Percentiles rank a stretch among this genome's conserved stretches.
Evolutionary conservation across 306 rosid genomes (phyloP).

Genomic region (Glycine soja): DNA sequence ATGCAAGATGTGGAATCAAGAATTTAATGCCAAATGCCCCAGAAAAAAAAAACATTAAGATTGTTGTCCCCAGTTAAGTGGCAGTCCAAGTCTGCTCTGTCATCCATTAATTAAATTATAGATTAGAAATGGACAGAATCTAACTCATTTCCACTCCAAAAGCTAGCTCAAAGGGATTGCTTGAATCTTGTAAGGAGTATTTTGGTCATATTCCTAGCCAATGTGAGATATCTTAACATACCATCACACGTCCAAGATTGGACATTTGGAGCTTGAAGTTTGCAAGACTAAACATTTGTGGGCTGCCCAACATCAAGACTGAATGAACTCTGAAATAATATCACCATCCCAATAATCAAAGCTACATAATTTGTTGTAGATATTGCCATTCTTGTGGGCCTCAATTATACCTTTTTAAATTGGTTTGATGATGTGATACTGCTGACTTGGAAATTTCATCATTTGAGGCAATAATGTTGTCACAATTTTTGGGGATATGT

Average conservation of each 20-base stretch:
- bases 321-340: too few species aligned
- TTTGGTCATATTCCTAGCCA: not conserved
- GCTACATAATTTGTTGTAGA: too few species aligned
- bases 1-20: constrained; percentile 16
- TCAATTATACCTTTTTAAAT: too few species aligned
- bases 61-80: not conserved
- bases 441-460: too few species aligned
- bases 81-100: not conserved
- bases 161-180: not conserved
- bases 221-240: not conserved
- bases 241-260: not conserved
- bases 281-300: too few species aligned
- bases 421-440: too few species aligned
- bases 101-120: not conserved
- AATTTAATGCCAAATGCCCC: constrained; percentile 4
- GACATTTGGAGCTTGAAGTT: not conserved
- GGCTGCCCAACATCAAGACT: too few species aligned
- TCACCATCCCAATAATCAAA: too few species aligned
- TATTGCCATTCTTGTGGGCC: too few species aligned
- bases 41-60: not conserved
- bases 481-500: constrained; percentile 1
- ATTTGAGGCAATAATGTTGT: not conserved
- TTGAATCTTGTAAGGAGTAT: constrained; percentile 7
- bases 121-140: not conserved
- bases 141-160: not conserved